Percentiles rank a stretch among this genome's conserved stretches.
Evolutionary conservation across 2,329 filamentous ascomycete species (phyloP).

Genomic region (Boeremia lycopersici): DNA sequence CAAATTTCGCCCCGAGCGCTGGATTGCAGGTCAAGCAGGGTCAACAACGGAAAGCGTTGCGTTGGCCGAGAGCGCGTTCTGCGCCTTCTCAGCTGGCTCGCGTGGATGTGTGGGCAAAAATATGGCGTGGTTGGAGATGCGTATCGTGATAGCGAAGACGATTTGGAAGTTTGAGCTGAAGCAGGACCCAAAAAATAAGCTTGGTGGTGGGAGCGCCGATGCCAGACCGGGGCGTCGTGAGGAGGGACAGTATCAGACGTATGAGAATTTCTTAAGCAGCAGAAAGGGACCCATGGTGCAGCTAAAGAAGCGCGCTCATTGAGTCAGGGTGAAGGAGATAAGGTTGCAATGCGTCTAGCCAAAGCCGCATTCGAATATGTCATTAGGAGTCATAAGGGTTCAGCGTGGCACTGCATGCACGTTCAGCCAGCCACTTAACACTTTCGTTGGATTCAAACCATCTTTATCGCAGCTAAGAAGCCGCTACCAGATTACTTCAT

Average conservation of each 20-base stretch:
- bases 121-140: constrained; percentile 34
- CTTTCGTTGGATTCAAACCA: background rate
- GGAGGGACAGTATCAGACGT: constrained; percentile 34
- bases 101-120: constrained; percentile 38
- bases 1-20: constrained; percentile 27
- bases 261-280: constrained; percentile 36
- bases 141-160: constrained; percentile 28
- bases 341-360: background rate
- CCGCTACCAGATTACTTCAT: too few relatives aligned
- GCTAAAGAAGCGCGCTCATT: constrained; percentile 21
- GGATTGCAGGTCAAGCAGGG: constrained; percentile 19
- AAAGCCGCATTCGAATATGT: too few relatives aligned
- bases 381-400: too few relatives aligned
- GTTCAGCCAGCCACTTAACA: background rate
- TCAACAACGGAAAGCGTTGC: constrained; percentile 20
- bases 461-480: too few relatives aligned
- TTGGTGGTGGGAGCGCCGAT: constrained; percentile 28
- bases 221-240: constrained; percentile 23
- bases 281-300: constrained; percentile 44
- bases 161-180: constrained; percentile 38
- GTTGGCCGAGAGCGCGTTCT: constrained; percentile 21
- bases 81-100: constrained; percentile 31
- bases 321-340: background rate
- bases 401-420: too few relatives aligned
- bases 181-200: constrained; percentile 23